Conservation (phyloP, 2,329 filamentous ascomycete species). For the Fusarium pseudograminearum region DNA sequence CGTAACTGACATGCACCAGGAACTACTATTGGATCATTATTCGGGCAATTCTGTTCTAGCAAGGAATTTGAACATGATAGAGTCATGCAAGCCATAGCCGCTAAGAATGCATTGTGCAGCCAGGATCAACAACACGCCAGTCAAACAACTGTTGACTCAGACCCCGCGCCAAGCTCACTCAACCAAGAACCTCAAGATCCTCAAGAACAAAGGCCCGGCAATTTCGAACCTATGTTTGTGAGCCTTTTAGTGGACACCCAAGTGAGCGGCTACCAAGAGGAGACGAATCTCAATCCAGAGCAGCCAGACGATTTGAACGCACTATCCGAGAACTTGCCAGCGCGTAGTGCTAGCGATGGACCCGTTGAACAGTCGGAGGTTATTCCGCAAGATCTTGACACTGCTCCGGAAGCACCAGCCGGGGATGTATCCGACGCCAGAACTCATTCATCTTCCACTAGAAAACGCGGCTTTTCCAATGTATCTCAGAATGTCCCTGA, state of each 20-base stretch:
- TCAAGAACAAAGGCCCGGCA: not conserved
- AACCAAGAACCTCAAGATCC: not conserved
- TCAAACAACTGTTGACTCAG: slow-evolving; percentile 32
- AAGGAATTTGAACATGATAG: slow-evolving; percentile 73
- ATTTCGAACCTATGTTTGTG: not conserved
- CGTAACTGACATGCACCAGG: slow-evolving; percentile 45
- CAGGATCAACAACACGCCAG: slow-evolving; percentile 17
- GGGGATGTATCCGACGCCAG: not conserved
- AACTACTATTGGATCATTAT: slow-evolving; percentile 75
- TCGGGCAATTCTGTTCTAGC: slow-evolving; percentile 75
- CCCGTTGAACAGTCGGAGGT: not conserved
- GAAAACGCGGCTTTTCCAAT: slow-evolving; percentile 42
- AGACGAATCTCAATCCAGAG: not conserved
- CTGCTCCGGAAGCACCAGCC: not conserved
- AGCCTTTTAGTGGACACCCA: slow-evolving; percentile 27
- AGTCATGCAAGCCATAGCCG: slow-evolving; percentile 60
- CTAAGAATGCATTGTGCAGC: not conserved
- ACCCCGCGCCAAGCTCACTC: slow-evolving; percentile 15
- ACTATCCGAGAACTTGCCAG: not conserved
- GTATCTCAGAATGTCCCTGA: not conserved
- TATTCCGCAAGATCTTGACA: not conserved
- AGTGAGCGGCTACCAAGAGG: not conserved
- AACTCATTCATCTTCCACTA: not conserved
- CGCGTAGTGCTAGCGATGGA: not conserved
- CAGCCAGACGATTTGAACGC: not conserved